phyloP scores from a whole-genome alignment of 257 asterid species.

The Ocimum tenuiflorum region DNA sequence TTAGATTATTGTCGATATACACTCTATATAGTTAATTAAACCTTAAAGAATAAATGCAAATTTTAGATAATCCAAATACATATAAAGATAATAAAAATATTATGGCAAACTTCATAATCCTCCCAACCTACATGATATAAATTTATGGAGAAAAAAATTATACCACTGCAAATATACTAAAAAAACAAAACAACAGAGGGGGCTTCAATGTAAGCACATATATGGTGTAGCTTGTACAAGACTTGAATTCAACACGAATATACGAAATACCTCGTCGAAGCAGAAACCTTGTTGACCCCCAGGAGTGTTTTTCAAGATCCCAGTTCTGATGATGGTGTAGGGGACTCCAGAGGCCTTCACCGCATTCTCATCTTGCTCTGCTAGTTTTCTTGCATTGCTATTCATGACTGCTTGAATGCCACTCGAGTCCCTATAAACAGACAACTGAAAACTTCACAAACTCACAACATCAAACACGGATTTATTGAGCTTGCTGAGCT shows the following conservation, averaged over 20 bases:
- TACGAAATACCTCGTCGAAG: slow-evolving; percentile 51
- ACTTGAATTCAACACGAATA: background rate
- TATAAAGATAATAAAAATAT: no score
- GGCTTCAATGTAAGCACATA: no score
- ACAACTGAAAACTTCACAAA: slow-evolving; percentile 72
- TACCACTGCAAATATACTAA: no score
- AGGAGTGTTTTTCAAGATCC: slow-evolving; percentile 49
- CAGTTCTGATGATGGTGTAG: slow-evolving; percentile 73
- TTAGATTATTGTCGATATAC: no score
- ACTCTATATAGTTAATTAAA: no score
- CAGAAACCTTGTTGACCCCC: slow-evolving; percentile 73
- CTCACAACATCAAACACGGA: slow-evolving; percentile 33
- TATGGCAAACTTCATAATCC: no score
- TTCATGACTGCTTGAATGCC: slow-evolving; percentile 75
- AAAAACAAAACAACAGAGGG: no score
- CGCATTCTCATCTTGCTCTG: slow-evolving; percentile 63
- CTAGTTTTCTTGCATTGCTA: slow-evolving; percentile 57
- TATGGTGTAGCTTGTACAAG: no score
- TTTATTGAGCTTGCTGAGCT: slow-evolving; percentile 11
- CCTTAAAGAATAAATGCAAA: no score
- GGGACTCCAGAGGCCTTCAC: slow-evolving; percentile 62
- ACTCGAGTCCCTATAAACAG: slow-evolving; percentile 61
- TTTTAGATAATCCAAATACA: no score
- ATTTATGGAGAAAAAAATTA: no score
- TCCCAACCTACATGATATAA: no score